phyloP scores from a whole-genome alignment of 176 grass and related monocot genomes.

The Melocanna baccifera region DNA sequence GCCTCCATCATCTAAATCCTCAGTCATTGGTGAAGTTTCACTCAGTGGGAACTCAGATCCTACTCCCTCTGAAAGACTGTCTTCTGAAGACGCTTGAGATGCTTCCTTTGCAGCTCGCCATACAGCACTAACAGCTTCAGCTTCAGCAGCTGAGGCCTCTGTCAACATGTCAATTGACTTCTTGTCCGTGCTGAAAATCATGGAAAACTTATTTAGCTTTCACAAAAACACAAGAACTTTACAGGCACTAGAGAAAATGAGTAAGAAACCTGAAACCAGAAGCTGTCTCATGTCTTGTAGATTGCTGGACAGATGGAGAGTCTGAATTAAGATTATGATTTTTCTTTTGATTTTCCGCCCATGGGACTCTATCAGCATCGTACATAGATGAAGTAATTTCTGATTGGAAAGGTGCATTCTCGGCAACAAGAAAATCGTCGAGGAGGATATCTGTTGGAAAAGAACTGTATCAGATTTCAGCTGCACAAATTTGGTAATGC shows the following conservation, averaged over 20 bases:
- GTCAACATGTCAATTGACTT: constrained; percentile 94
- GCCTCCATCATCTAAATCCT: constrained; percentile 59
- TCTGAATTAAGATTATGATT: constrained; percentile 42
- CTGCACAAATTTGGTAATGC: constrained; percentile 15
- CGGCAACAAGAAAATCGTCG: constrained; percentile 84
- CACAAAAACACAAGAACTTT: constrained; percentile 6
- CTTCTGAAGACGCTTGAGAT: constrained; percentile 74
- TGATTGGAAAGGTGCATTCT: constrained; percentile 80
- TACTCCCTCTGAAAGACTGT: constrained; percentile 83
- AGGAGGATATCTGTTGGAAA: constrained; percentile 82
- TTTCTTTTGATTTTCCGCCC: constrained; percentile 46
- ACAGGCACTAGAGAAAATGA: constrained; percentile 16
- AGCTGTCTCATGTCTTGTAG: constrained; percentile 34
- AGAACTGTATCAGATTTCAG: constrained; percentile 29
- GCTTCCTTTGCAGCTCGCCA: constrained; percentile 94
- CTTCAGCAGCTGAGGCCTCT: constrained; percentile 88
- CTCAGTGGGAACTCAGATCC: constrained; percentile 65
- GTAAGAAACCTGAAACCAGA: constrained; percentile 51
- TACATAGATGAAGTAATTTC: constrained; percentile 51
- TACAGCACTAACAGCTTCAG: constrained; percentile 92
- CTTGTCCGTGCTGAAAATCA: constrained; percentile 56
- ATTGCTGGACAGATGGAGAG: constrained; percentile 48
- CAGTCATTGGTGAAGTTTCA: constrained; percentile 60
- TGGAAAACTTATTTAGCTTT: constrained; percentile 32
- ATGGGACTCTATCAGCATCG: constrained; percentile 39